Conservation (phyloP, 1,284 basidiomycete species). For the Blastosporella zonata region DNA sequence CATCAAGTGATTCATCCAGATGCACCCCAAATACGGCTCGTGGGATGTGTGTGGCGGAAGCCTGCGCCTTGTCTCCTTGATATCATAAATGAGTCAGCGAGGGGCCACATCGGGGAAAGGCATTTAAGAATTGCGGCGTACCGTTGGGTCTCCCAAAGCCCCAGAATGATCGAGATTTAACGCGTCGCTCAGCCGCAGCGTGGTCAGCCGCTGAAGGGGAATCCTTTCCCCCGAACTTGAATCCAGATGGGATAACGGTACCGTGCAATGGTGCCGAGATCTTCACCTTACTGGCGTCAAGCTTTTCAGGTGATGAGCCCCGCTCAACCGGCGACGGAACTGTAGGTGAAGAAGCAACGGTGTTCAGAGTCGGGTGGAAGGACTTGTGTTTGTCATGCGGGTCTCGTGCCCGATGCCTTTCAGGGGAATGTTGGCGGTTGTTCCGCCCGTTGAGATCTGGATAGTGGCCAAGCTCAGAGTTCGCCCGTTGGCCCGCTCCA, state of each 20-base stretch:
- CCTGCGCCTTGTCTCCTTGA: slow-evolving; percentile 44
- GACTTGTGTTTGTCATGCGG: slow-evolving; percentile 50
- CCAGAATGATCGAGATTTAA: slow-evolving; percentile 89
- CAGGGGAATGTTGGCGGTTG: slow-evolving; percentile 49
- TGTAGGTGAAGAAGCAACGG: slow-evolving; percentile 45
- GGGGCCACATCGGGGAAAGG: neutral
- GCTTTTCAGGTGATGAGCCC: slow-evolving; percentile 57
- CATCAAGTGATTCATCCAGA: slow-evolving; percentile 83
- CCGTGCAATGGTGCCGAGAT: slow-evolving; percentile 91
- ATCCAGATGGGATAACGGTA: slow-evolving; percentile 81
- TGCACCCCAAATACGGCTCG: slow-evolving; percentile 89
- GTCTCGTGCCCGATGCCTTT: slow-evolving; percentile 50
- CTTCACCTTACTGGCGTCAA: slow-evolving; percentile 60
- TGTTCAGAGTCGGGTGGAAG: slow-evolving; percentile 50
- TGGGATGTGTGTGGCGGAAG: slow-evolving; percentile 42
- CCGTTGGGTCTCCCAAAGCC: slow-evolving; percentile 63
- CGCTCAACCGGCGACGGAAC: slow-evolving; percentile 45
- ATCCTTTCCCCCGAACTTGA: slow-evolving; percentile 82
- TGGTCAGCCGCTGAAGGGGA: slow-evolving; percentile 43
- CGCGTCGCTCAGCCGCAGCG: slow-evolving; percentile 61
- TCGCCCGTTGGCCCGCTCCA: slow-evolving; percentile 52
- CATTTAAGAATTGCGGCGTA: slow-evolving; percentile 22
- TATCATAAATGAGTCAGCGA: slow-evolving; percentile 9
- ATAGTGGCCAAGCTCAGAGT: slow-evolving; percentile 79
- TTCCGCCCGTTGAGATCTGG: slow-evolving; percentile 48